Base-by-base conservation (phyloP, 106 monocot genomes). In the Acorus gramineus region DNA sequence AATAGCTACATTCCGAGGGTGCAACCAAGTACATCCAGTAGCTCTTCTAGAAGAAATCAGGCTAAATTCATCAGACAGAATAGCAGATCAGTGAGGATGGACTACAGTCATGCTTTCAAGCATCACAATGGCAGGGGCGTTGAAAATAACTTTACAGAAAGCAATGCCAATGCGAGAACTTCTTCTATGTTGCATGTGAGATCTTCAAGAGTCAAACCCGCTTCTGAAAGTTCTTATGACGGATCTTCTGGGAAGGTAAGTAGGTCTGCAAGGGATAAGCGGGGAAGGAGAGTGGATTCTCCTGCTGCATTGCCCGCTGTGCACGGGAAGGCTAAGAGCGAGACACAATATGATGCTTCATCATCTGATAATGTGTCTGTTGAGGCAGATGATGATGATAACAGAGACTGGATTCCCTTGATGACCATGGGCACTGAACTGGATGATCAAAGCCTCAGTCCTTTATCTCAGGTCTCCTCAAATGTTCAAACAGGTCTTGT, bases 211-310 rank as follows among this genome's bases (percentile, higher is more conserved):
- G 79, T 57, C 62, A 89, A 76, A 63, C 9, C 70, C 54, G 52
- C 51, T 14, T 73, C 72, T 59, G 84, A 82, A 48, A 76, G 53
- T 78, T 84, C 65, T 6, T 74, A 77, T 67, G 74, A 82, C 76
- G 74, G 57, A 70, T 68, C 76, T 28, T 61, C 66, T 50, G 14
- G 13, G 5, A 88, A 76, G 55, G 52, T 53, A 14, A 59, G 85
- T 8, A 92, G 72, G 57, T 60, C 67, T 52, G 47, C 65, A 13
- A 86, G 74, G 65, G 85, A 86, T 56, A 93, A 75, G 66, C 75
- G 76, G 68, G 85, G 77, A 69, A 83, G 74, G 77, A 93, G 77
- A 66, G 62, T 70, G 11, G 11, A 48, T 63, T 68, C 73, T 4
- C 60, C 71, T 6, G 48, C 58, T 14, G 57, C 6, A 57, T 5